Conservation (phyloP, 768 basidiomycete species). For the Terana coerulea region DNA sequence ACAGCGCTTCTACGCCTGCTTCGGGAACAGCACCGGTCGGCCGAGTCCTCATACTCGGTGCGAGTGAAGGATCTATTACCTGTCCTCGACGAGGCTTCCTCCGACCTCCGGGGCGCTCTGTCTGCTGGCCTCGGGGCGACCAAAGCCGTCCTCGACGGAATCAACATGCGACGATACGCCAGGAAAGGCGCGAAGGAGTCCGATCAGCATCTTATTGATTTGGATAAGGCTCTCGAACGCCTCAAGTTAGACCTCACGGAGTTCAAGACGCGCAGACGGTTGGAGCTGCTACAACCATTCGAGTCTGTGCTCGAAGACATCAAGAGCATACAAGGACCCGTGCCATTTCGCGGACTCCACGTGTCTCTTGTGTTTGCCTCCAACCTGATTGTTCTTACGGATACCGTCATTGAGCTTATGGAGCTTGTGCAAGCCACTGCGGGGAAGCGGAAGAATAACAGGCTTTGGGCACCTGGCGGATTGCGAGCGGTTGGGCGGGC, state of each 20-base stretch:
- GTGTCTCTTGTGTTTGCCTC: slow-evolving; percentile 47
- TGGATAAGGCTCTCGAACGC: slow-evolving; percentile 25
- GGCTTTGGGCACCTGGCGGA: slow-evolving; percentile 50
- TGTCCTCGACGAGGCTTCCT: slow-evolving; percentile 30
- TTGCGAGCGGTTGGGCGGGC: slow-evolving; percentile 32
- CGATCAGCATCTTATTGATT: slow-evolving; percentile 17
- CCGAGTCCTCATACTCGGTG: slow-evolving; percentile 28
- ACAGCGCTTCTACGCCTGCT: slow-evolving; percentile 34
- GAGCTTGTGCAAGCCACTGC: slow-evolving; percentile 35
- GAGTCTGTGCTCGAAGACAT: slow-evolving; percentile 30
- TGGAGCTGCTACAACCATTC: slow-evolving; percentile 42
- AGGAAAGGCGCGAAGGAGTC: slow-evolving; percentile 15
- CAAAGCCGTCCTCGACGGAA: slow-evolving; percentile 22
- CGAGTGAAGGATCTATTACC: slow-evolving; percentile 34
- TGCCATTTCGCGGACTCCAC: slow-evolving; percentile 42
- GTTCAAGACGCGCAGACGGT: slow-evolving; percentile 32
- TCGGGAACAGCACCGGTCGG: slow-evolving; percentile 20
- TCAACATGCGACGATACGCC: slow-evolving; percentile 36
- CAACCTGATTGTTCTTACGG: slow-evolving; percentile 37
- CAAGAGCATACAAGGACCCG: neutral
- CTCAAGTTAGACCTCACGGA: slow-evolving; percentile 26
- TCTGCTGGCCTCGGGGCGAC: slow-evolving; percentile 25
- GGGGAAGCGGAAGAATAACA: slow-evolving; percentile 32
- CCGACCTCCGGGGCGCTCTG: slow-evolving; percentile 31
- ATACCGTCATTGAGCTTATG: slow-evolving; percentile 34